Evolutionary conservation across 2,329 filamentous ascomycete genomes (phyloP).

Genomic region (Ilyonectria destructans): DNA sequence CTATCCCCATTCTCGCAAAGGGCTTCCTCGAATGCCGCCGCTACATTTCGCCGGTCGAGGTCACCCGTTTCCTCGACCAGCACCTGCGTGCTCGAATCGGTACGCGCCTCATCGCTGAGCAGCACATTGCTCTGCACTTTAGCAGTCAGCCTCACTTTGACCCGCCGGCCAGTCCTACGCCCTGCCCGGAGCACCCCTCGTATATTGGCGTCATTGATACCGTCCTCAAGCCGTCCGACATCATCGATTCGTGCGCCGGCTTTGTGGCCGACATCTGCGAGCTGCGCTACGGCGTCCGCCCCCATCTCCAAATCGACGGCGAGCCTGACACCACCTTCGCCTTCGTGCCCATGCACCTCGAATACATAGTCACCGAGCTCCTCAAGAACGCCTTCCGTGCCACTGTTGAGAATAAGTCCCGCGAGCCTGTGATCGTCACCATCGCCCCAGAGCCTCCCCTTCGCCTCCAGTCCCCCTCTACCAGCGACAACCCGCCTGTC

Average conservation of each 20-base stretch:
- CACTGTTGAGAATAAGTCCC: slow-evolving; percentile 87
- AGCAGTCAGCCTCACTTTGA: slow-evolving; percentile 80
- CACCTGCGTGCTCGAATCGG: slow-evolving; percentile 95
- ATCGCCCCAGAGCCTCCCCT: slow-evolving; percentile 80
- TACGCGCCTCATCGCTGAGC: slow-evolving; percentile 93
- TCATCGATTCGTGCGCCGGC: slow-evolving; percentile 87
- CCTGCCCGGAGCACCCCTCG: slow-evolving; percentile 69
- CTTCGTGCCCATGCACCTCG: slow-evolving; percentile 94
- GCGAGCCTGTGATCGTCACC: slow-evolving; percentile 90
- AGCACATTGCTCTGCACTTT: slow-evolving; percentile 93
- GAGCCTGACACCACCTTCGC: slow-evolving; percentile 91
- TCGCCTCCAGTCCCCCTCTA: slow-evolving; percentile 45
- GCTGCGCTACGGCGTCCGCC: slow-evolving; percentile 92
- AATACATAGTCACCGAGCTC: slow-evolving; percentile 97
- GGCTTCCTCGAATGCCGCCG: slow-evolving; percentile 95
- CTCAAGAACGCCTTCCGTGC: slow-evolving; percentile 98
- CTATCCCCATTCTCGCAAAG: slow-evolving; percentile 91
- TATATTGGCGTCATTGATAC: slow-evolving; percentile 98
- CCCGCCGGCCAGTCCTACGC: slow-evolving; percentile 65
- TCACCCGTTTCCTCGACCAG: slow-evolving; percentile 94
- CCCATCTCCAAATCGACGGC: slow-evolving; percentile 85
- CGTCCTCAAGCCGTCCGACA: slow-evolving; percentile 83
- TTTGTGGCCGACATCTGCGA: slow-evolving; percentile 98
- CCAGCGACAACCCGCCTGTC: slow-evolving; percentile 34
- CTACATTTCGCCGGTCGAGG: slow-evolving; percentile 86